A percentile compares a stretch with the other conserved stretches of the same genome.
Evolutionary conservation across 495 filamentous ascomycete genomes (phyloP).

Genomic region (Geopyxis carbonaria): DNA sequence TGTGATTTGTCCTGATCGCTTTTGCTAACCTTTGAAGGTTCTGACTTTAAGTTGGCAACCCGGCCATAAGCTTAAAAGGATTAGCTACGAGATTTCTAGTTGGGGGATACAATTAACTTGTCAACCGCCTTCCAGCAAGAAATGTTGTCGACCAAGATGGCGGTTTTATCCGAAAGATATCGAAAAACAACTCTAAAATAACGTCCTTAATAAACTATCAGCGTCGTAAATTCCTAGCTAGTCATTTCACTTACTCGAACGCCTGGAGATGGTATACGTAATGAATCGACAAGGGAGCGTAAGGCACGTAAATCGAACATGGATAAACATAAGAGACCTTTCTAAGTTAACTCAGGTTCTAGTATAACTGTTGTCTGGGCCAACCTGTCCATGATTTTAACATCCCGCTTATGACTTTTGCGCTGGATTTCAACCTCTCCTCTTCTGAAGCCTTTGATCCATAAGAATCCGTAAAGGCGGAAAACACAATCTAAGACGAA

Average conservation of each 20-base stretch:
- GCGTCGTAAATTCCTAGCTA: slow-evolving; percentile 8
- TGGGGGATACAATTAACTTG: slow-evolving; percentile 32
- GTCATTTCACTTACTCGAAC: slow-evolving; percentile 9
- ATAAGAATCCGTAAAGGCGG: slow-evolving; percentile 73
- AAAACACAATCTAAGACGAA: slow-evolving; percentile 53
- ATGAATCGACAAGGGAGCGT: slow-evolving; percentile 44
- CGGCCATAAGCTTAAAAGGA: slow-evolving; percentile 49
- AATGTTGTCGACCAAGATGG: slow-evolving; percentile 95
- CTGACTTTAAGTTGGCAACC: slow-evolving; percentile 68
- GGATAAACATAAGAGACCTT: slow-evolving; percentile 59
- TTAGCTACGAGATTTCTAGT: slow-evolving; percentile 5
- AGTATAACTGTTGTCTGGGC: background rate
- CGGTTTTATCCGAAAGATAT: slow-evolving; percentile 80
- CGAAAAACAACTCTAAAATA: slow-evolving; percentile 75
- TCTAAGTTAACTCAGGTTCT: slow-evolving; percentile 3
- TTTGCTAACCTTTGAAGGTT: slow-evolving; percentile 29
- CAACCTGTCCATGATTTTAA: slow-evolving; percentile 74
- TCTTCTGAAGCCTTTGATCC: slow-evolving; percentile 35
- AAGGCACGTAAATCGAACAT: slow-evolving; percentile 73
- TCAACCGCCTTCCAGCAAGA: slow-evolving; percentile 76
- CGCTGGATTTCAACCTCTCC: slow-evolving; percentile 63
- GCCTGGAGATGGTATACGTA: slow-evolving; percentile 25
- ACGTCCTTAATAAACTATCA: slow-evolving; percentile 12
- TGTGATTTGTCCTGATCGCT: slow-evolving; percentile 47
- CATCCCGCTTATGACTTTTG: slow-evolving; percentile 70